Conservation (phyloP, 192 early-diverging fungal species). For the Entomortierella beljakovae region DNA sequence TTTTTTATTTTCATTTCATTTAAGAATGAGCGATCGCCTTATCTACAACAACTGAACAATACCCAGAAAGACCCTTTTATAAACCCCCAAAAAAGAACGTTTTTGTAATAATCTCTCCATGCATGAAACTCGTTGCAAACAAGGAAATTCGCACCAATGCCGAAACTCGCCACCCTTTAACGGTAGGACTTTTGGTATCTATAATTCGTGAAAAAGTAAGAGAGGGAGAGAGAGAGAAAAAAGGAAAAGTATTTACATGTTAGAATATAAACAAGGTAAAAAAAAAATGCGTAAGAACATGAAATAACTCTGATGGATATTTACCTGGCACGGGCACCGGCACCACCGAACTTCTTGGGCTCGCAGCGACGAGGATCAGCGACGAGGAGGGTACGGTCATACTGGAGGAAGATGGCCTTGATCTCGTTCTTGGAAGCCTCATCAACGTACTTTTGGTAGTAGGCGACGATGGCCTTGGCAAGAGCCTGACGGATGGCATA, state of each 20-base stretch:
- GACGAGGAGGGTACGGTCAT: conserved; percentile 98
- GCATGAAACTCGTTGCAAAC: conserved; percentile 12
- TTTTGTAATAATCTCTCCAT: neutral
- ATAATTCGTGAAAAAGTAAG: neutral
- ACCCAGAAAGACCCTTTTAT: neutral
- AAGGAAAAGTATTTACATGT: conserved; percentile 10
- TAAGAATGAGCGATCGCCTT: neutral
- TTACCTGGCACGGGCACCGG: conserved; percentile 96
- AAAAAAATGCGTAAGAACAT: conserved; percentile 89
- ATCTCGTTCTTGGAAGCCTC: conserved; percentile 99
- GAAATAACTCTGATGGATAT: neutral
- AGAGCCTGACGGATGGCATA: conserved; percentile 99
- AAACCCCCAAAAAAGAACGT: neutral
- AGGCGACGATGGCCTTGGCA: conserved; percentile 99
- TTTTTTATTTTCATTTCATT: conserved; percentile 16
- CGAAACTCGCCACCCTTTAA: conserved; percentile 44
- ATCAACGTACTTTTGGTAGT: conserved; percentile 99
- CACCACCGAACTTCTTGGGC: conserved; percentile 99
- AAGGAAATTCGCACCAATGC: conserved; percentile 32
- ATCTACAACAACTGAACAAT: conserved; percentile 15
- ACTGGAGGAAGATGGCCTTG: conserved; percentile 84
- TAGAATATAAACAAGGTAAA: conserved; percentile 95
- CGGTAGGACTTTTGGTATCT: conserved; percentile 59
- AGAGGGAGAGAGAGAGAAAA: neutral
- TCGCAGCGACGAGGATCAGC: conserved; percentile 99